phyloP scores from a whole-genome alignment of 139 green algal species.

The Tetradesmus obliquus region DNA sequence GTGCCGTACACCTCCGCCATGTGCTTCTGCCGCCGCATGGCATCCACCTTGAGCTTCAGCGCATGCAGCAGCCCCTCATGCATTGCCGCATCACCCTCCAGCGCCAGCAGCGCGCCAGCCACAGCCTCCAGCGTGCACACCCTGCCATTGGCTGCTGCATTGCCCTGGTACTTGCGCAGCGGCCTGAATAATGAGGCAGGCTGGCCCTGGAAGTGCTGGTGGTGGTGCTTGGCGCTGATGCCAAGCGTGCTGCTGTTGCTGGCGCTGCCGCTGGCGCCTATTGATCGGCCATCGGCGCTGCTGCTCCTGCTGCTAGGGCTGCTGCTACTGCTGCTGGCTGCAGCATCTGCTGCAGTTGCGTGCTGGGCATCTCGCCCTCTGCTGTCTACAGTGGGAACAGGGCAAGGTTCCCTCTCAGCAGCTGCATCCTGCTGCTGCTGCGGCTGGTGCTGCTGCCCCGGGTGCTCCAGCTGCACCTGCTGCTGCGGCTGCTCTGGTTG shows the following conservation, averaged over 20 bases:
- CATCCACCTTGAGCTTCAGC: constrained; percentile 41
- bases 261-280: not conserved
- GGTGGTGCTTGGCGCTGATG: not conserved
- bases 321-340: not conserved
- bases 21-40: constrained; percentile 42
- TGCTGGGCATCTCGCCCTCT: not conserved
- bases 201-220: not conserved
- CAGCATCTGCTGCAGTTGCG: not conserved
- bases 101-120: constrained; percentile 27
- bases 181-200: constrained; percentile 28
- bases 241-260: not conserved
- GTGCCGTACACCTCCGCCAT: constrained; percentile 22
- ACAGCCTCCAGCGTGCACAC: constrained; percentile 45
- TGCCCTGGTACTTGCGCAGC: constrained; percentile 31
- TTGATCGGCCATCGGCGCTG: not conserved
- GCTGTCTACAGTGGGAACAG: no score
- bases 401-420: not conserved
- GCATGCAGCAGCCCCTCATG: constrained; percentile 39
- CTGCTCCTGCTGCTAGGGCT: not conserved
- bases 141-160: constrained; percentile 27
- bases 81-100: constrained; percentile 23
- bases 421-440: not conserved
- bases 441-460: constrained; percentile 1
- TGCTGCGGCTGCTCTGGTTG: not conserved
- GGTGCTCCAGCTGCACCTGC: not conserved